A percentile compares a stretch with the other conserved stretches of the same genome.
Conservation (phyloP, 2,329 filamentous ascomycete species). For the Nannizzia gypsea region DNA sequence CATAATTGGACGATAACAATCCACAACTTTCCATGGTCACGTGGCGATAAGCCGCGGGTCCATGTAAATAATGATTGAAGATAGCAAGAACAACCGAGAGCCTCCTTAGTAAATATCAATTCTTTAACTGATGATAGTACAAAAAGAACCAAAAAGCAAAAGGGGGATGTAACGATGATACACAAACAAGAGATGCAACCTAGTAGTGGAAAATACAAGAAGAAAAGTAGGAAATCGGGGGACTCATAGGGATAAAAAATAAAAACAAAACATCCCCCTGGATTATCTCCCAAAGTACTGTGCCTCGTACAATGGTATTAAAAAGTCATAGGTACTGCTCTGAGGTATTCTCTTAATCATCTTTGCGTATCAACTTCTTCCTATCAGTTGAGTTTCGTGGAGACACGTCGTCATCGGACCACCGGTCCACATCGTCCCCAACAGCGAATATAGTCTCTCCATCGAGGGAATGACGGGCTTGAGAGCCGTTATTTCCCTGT, state of each 20-base stretch:
- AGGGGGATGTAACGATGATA: background rate
- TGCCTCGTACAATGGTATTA: background rate
- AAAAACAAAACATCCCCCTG: slow-evolving; percentile 5
- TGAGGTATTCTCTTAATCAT: slow-evolving; percentile 12
- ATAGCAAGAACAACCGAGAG: background rate
- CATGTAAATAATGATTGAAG: background rate
- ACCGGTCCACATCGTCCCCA: slow-evolving; percentile 72
- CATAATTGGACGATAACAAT: too few species aligned
- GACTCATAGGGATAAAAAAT: background rate
- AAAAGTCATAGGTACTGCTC: background rate
- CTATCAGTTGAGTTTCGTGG: slow-evolving; percentile 40
- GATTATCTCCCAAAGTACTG: slow-evolving; percentile 5
- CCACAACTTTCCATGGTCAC: background rate
- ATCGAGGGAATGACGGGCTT: slow-evolving; percentile 55
- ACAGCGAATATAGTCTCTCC: slow-evolving; percentile 95
- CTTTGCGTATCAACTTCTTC: slow-evolving; percentile 40
- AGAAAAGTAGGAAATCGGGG: background rate
- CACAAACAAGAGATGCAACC: background rate
- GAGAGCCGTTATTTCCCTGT: slow-evolving; percentile 26
- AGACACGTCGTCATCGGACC: slow-evolving; percentile 58
- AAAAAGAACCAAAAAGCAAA: background rate
- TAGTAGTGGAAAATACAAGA: background rate
- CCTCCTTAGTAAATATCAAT: background rate
- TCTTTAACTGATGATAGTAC: background rate
- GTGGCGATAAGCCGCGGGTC: background rate